Evolutionary conservation across 495 filamentous ascomycete genomes (phyloP).

Genomic region (Massariosphaeria phaeospora): DNA sequence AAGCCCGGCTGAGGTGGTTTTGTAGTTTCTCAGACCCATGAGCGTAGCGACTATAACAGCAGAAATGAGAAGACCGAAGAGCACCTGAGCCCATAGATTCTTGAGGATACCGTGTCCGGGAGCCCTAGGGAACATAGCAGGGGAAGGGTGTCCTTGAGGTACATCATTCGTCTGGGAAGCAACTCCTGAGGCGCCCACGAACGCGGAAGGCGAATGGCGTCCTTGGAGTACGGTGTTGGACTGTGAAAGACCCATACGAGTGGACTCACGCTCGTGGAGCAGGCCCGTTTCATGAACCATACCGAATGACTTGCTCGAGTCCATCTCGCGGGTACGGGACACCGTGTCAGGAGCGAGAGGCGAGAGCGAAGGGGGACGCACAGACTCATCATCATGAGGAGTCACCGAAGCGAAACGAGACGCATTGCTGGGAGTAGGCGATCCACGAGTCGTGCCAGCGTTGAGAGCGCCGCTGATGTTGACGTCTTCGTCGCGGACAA

Average conservation of each 20-base stretch:
- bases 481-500: slow-evolving; percentile 13
- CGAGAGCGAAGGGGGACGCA: neutral
- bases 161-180: too few relatives aligned
- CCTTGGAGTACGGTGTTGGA: neutral
- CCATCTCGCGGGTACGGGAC: neutral
- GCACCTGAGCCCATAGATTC: too few relatives aligned
- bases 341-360: neutral
- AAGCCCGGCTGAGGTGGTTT: too few relatives aligned
- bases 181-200: too few relatives aligned
- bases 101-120: too few relatives aligned
- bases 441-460: neutral
- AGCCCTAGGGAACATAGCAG: neutral
- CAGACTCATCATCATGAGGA: neutral
- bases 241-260: neutral
- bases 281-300: slow-evolving; percentile 23
- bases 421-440: neutral
- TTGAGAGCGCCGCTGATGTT: neutral
- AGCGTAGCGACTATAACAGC: too few relatives aligned
- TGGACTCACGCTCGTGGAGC: neutral
- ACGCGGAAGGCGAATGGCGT: too few relatives aligned
- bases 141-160: too few relatives aligned
- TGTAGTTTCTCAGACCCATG: too few relatives aligned
- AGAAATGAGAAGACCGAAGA: too few relatives aligned
- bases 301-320: slow-evolving; percentile 27
- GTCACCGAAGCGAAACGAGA: neutral